A percentile compares a stretch with the other conserved stretches of the same genome.
Conservation (phyloP, 176 grass and related monocot species). For the Cenchrus fungigraminus region DNA sequence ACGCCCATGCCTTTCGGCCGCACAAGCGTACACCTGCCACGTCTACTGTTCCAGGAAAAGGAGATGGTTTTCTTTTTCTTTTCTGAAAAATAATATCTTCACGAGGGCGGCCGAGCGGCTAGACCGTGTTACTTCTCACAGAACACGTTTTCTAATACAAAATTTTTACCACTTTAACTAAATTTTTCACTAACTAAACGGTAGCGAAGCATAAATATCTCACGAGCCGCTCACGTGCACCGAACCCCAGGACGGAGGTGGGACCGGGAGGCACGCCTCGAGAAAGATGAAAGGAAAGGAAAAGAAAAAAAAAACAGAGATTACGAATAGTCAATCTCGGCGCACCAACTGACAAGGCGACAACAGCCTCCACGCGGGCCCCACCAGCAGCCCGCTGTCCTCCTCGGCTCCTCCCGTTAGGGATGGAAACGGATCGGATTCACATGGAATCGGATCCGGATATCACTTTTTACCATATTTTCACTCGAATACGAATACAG, state of each 20-base stretch:
- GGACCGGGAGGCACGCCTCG: constrained; percentile 13
- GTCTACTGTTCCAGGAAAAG: not conserved
- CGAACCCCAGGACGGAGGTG: not conserved
- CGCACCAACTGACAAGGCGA: constrained; percentile 23
- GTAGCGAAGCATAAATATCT: not conserved
- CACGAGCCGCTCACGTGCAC: constrained; percentile 36
- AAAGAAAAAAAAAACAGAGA: not conserved
- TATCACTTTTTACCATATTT: no score
- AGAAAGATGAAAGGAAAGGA: not conserved
- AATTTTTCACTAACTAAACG: no score
- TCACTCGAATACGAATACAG: no score
- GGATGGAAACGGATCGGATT: no score
- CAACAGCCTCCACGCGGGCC: constrained; percentile 22
- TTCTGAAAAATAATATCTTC: not conserved
- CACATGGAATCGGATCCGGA: no score
- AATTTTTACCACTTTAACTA: no score
- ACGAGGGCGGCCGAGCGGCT: not conserved
- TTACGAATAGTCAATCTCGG: constrained; percentile 21
- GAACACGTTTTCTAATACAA: no score
- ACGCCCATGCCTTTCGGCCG: not conserved
- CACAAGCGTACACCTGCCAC: not conserved
- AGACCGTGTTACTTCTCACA: no score
- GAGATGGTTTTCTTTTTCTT: not conserved
- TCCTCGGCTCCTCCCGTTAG: not conserved
- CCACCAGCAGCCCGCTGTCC: not conserved